A percentile compares a stretch with the other conserved stretches of the same genome.
Evolutionary conservation across 805 yeast genomes (phyloP).

Genomic region (Saccharomycopsis fodiens): DNA sequence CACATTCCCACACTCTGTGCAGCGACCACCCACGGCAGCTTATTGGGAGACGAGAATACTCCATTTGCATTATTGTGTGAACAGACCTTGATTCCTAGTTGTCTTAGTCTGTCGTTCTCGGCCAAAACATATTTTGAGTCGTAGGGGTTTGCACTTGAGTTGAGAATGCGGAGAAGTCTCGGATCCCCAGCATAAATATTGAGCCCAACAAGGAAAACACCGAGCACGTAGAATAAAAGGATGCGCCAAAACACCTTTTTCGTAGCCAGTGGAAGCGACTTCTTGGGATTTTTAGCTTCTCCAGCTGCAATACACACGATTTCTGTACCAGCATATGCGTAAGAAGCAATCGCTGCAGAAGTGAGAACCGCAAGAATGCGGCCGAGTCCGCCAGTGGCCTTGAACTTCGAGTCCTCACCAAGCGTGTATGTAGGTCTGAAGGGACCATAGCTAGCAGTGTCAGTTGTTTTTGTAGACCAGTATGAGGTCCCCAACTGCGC

Average conservation of each 20-base stretch:
- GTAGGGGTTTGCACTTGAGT: slow-evolving; percentile 14
- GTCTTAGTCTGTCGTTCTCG: slow-evolving; percentile 22
- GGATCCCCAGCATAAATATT: slow-evolving; percentile 78
- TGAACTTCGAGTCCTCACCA: slow-evolving; percentile 50
- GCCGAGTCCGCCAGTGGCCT: slow-evolving; percentile 54
- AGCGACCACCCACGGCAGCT: slow-evolving; percentile 55
- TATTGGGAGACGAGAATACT: slow-evolving; percentile 33
- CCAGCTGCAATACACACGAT: slow-evolving; percentile 79
- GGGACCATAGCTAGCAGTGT: slow-evolving; percentile 52
- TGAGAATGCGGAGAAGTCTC: slow-evolving; percentile 47
- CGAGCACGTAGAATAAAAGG: slow-evolving; percentile 53
- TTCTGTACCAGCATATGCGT: slow-evolving; percentile 77
- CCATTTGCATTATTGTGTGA: slow-evolving; percentile 21
- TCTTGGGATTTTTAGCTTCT: slow-evolving; percentile 77
- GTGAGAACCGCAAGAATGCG: slow-evolving; percentile 51
- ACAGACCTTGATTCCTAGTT: slow-evolving; percentile 11
- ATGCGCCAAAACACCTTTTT: slow-evolving; percentile 68
- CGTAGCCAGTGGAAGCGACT: slow-evolving; percentile 70
- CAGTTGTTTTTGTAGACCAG: slow-evolving; percentile 51
- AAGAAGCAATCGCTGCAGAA: slow-evolving; percentile 58
- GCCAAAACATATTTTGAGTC: slow-evolving; percentile 26
- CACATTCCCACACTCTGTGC: slow-evolving; percentile 47
- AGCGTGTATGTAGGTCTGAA: slow-evolving; percentile 69
- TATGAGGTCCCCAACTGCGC: slow-evolving; percentile 53
- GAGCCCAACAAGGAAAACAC: slow-evolving; percentile 62